Evolutionary conservation across 2,329 filamentous ascomycete species (phyloP).

Genomic region (Curvularia verruculosa): DNA sequence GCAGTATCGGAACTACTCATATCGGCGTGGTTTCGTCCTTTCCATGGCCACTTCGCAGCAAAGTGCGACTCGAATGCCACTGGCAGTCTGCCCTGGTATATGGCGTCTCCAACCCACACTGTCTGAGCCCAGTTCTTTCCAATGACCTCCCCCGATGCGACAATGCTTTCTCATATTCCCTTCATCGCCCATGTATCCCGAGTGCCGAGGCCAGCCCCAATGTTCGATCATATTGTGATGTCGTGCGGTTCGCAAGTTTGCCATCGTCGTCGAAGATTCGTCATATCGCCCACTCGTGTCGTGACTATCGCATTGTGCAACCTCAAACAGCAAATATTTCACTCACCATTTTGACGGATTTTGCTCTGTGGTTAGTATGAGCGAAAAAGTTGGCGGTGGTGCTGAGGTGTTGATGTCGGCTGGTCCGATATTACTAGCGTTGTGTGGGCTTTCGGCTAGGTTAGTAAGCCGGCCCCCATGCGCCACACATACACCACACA

Average conservation of each 20-base stretch:
- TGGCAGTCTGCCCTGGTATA: neutral
- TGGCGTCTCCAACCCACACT: neutral
- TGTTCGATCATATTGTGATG: conserved; percentile 3
- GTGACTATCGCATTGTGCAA: conserved; percentile 24
- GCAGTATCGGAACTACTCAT: neutral
- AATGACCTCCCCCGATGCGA: neutral
- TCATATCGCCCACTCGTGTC: conserved; percentile 36
- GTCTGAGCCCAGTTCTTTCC: neutral
- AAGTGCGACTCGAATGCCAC: neutral
- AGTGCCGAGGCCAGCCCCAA: conserved; percentile 2
- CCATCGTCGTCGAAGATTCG: conserved; percentile 28
- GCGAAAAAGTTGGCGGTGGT: conserved; percentile 45
- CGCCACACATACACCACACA: conserved; percentile 22
- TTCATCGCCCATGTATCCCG: neutral
- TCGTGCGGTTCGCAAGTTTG: conserved; percentile 24
- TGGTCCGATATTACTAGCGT: conserved; percentile 34
- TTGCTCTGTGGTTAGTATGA: conserved; percentile 44
- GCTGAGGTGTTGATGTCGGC: conserved; percentile 34
- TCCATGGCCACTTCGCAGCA: too few species aligned
- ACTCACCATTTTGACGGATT: conserved; percentile 53
- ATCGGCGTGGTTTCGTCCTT: neutral
- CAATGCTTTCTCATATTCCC: neutral
- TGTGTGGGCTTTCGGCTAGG: conserved; percentile 42
- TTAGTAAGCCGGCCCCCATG: conserved; percentile 26
- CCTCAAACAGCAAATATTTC: conserved; percentile 2